Base-by-base conservation (phyloP, 2,329 filamentous ascomycete genomes). In the Paraphaeosphaeria sporulosa region DNA sequence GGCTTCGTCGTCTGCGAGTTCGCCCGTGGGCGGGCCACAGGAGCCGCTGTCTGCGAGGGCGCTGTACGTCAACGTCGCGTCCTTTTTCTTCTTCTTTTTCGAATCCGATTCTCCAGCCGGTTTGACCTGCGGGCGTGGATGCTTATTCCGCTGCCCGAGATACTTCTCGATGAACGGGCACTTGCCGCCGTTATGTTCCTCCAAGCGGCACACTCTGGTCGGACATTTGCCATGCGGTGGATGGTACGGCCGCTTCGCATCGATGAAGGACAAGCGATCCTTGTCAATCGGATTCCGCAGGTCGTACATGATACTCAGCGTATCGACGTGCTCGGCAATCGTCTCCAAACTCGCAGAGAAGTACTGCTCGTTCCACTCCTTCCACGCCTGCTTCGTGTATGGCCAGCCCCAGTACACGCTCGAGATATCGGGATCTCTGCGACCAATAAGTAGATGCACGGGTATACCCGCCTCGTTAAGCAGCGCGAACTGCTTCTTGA, bases 401-500 rank as follows among this genome's bases (percentile, higher is more conserved):
- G 65, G 68, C 60, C 61, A 66, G 9, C 69, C 71, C 69, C 71
- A 74, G 50, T 72, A 74, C 34, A 63, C 62, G 48, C 64, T 68
- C n/a, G 67, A 64, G 3, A 27, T 10, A 15, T 61, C 57, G 6
- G 49, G 23, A 15, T 57, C 32, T 13, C 71, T 64, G 19, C 69
- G 61, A 10, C 70, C 66, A 43, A 74, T 64, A 17, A 72, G 59
- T 0, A 74, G 15, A 46, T 71, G 68, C 3, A 72, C 42, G 0
- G 70, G 67, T 34, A 70, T 71, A 4, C 55, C 40, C 1, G 64
- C 67, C 1, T 59, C 40, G 23, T 55, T 64, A 30, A 74, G 27
- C 3, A 49, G 15, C 4, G 57, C 27, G 25, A 72, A 69, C 17
- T 66, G 62, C 15, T 13, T 34, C 19, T 43, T 43, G 21, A 40